These are phyloP conservation scores for Symbiodinium pilosum DNA, from an alignment of 73 alveolate species.

Conservation along the genomic window DNA sequence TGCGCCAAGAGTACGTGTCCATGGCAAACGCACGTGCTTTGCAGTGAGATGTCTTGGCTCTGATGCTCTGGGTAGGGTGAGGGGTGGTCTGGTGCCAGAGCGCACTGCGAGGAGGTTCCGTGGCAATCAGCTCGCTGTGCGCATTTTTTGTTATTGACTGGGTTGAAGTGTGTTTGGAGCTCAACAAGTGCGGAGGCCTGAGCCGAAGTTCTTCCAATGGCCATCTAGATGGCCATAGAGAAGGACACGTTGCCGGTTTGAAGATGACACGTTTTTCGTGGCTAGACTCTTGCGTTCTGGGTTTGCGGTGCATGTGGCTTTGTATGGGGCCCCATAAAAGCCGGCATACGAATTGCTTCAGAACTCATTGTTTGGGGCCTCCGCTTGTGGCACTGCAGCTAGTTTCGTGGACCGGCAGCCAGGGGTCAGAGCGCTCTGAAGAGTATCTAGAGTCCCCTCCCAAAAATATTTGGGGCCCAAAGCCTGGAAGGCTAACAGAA, in stretches of 20 bases:
- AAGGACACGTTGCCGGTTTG: neutral
- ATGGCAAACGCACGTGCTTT: neutral
- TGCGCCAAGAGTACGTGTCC: too few species aligned
- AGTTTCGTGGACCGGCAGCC: neutral
- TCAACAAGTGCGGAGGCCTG: neutral
- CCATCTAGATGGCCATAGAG: conserved; percentile 90
- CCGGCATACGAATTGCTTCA: too few species aligned
- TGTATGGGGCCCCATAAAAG: too few species aligned
- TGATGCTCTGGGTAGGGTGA: neutral
- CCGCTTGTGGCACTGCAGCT: neutral
- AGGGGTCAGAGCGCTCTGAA: neutral
- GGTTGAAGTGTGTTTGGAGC: neutral
- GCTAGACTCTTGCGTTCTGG: too few species aligned
- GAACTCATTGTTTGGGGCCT: too few species aligned
- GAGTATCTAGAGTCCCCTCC: neutral
- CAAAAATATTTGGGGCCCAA: neutral
- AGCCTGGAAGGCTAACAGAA: neutral
- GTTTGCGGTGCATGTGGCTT: too few species aligned
- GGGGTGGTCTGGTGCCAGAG: neutral
- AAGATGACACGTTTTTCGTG: neutral
- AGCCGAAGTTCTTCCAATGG: conserved; percentile 40
- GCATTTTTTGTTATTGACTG: neutral
- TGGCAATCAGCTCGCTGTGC: neutral
- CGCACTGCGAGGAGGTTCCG: neutral
- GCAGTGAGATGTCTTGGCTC: neutral